Conservation (phyloP, 2,329 filamentous ascomycete species). For the Fusarium sublunatum region DNA sequence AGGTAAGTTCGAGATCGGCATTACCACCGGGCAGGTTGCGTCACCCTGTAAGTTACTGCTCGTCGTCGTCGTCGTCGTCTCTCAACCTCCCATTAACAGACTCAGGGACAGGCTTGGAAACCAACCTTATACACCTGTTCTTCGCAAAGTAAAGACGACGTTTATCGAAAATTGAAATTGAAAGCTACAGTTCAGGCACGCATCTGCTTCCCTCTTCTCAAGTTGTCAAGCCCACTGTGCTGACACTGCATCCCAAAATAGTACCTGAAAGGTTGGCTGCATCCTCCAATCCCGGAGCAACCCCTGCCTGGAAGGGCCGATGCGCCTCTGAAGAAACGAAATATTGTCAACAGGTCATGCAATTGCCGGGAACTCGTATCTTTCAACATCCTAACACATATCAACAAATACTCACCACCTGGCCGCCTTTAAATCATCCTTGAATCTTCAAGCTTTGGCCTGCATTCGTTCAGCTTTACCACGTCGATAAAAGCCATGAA, state of each 20-base stretch:
- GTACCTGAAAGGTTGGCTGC: slow-evolving; percentile 33
- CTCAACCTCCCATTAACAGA: neutral
- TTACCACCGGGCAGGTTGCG: slow-evolving; percentile 18
- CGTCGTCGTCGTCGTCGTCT: neutral
- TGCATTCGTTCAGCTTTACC: slow-evolving; percentile 4
- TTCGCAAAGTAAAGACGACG: neutral
- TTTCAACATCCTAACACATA: neutral
- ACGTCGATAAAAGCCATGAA: slow-evolving; percentile 25
- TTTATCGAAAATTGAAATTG: neutral
- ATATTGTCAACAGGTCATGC: slow-evolving; percentile 12
- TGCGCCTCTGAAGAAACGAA: slow-evolving; percentile 28
- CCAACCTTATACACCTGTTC: too few species aligned
- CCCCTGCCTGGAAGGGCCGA: slow-evolving; percentile 30
- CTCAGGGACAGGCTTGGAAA: too few species aligned
- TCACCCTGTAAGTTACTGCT: slow-evolving; percentile 13
- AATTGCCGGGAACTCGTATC: slow-evolving; percentile 2
- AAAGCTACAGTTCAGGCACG: neutral
- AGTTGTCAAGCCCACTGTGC: slow-evolving; percentile 25
- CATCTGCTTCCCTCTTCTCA: neutral
- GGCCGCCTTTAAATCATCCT: neutral
- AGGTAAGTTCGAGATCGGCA: slow-evolving; percentile 4
- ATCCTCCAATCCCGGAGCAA: slow-evolving; percentile 38
- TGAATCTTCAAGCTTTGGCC: slow-evolving; percentile 1
- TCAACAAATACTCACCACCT: neutral
- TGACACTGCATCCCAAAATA: slow-evolving; percentile 44